phyloP scores from a whole-genome alignment of 352 stramenopile species.

The Phytophthora podocarpi region DNA sequence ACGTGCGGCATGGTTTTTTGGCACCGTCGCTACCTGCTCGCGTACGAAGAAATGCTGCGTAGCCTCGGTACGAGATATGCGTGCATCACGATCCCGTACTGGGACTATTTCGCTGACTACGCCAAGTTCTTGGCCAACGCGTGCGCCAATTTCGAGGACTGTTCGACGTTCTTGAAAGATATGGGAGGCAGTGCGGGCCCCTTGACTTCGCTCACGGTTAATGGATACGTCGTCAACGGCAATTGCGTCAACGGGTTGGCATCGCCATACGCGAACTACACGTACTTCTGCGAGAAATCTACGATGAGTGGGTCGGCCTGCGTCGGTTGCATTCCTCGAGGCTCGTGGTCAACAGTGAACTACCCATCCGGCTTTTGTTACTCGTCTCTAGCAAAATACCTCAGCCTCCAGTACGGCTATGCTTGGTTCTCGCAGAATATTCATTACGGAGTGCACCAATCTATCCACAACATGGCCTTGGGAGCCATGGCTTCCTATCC shows the following conservation, averaged over 20 bases:
- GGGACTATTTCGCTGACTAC: slow-evolving; percentile 78
- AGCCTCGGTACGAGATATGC: slow-evolving; percentile 60
- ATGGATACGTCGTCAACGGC: slow-evolving; percentile 25
- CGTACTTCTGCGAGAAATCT: slow-evolving; percentile 63
- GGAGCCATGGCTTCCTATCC: slow-evolving; percentile 53
- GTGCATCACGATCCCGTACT: slow-evolving; percentile 80
- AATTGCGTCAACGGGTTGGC: slow-evolving; percentile 34
- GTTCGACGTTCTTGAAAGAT: slow-evolving; percentile 64
- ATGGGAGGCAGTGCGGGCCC: slow-evolving; percentile 59
- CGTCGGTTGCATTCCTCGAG: slow-evolving; percentile 60
- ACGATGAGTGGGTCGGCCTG: slow-evolving; percentile 36
- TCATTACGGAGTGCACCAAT: slow-evolving; percentile 64
- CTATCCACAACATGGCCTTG: slow-evolving; percentile 66
- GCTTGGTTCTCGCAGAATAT: slow-evolving; percentile 59
- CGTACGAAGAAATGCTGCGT: slow-evolving; percentile 81
- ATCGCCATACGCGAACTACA: slow-evolving; percentile 37
- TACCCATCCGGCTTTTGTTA: slow-evolving; percentile 73
- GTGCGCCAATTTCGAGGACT: slow-evolving; percentile 56
- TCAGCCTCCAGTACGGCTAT: slow-evolving; percentile 55
- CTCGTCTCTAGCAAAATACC: slow-evolving; percentile 43
- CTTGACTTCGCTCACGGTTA: slow-evolving; percentile 14
- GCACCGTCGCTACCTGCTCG: slow-evolving; percentile 72
- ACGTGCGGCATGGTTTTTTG: slow-evolving; percentile 70
- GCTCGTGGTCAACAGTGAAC: slow-evolving; percentile 39
- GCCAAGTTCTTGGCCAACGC: slow-evolving; percentile 38